Evolutionary conservation across 2,329 filamentous ascomycete species (phyloP).

Genomic region (Cercospora brassicicola): DNA sequence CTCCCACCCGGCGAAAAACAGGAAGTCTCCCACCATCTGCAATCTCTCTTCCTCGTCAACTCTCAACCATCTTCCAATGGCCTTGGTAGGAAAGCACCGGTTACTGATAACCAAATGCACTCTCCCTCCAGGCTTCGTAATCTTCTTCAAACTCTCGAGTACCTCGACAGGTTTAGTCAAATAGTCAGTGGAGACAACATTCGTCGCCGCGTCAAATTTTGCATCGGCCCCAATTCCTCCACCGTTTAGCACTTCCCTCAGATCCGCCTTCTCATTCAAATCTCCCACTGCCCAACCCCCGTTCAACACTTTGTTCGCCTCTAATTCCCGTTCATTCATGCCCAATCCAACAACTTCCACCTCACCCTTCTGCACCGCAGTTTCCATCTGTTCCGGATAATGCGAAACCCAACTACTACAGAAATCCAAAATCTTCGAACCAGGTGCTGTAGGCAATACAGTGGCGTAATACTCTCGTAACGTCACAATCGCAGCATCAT

Average conservation of each 20-base stretch:
- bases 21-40: slow-evolving; percentile 54
- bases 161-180: slow-evolving; percentile 50
- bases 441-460: slow-evolving; percentile 44
- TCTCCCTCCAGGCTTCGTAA: slow-evolving; percentile 45
- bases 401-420: slow-evolving; percentile 55
- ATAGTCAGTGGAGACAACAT: slow-evolving; percentile 56
- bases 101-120: slow-evolving; percentile 56
- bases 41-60: slow-evolving; percentile 49
- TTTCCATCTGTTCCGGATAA: slow-evolving; percentile 42
- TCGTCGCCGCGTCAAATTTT: slow-evolving; percentile 50
- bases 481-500: slow-evolving; percentile 50
- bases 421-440: slow-evolving; percentile 48
- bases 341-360: slow-evolving; percentile 51
- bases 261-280: slow-evolving; percentile 45
- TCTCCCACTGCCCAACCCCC: slow-evolving; percentile 43
- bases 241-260: slow-evolving; percentile 29
- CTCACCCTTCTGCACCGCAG: slow-evolving; percentile 36
- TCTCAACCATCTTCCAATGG: slow-evolving; percentile 51
- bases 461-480: slow-evolving; percentile 51
- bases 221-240: slow-evolving; percentile 10
- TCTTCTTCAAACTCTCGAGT: slow-evolving; percentile 44
- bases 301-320: slow-evolving; percentile 44
- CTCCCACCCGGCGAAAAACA: slow-evolving; percentile 54
- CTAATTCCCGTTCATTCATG: slow-evolving; percentile 51
- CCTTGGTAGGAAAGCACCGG: slow-evolving; percentile 57